Percentiles rank a stretch among this genome's conserved stretches.
Evolutionary conservation across 148 eudicot genomes (phyloP).

Genomic region (Pouteria glomerata): DNA sequence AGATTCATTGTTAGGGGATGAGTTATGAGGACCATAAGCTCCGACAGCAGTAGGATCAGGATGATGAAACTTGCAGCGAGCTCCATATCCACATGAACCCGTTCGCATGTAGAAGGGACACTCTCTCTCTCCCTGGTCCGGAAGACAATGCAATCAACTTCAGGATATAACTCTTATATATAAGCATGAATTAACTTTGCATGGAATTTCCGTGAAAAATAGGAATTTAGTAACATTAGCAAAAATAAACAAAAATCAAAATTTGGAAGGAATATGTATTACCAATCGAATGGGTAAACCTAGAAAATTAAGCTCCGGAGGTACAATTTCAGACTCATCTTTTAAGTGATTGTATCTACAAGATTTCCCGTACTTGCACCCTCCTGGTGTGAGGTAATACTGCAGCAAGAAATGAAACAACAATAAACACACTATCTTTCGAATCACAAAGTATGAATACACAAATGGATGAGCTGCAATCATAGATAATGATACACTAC

Average conservation of each 20-base stretch:
- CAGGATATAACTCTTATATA: not conserved
- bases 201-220: not conserved
- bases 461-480: not conserved
- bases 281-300: slow-evolving; percentile 79
- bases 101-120: slow-evolving; percentile 77
- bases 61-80: slow-evolving; percentile 76
- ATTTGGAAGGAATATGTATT: slow-evolving; percentile 10
- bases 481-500: not conserved
- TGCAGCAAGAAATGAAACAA: slow-evolving; percentile 29
- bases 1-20: slow-evolving; percentile 22
- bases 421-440: not conserved
- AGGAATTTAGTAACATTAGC: not conserved
- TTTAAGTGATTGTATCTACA: slow-evolving; percentile 62
- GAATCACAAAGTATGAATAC: not conserved
- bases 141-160: slow-evolving; percentile 20
- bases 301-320: slow-evolving; percentile 60
- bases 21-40: slow-evolving; percentile 34
- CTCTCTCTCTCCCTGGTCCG: slow-evolving; percentile 57
- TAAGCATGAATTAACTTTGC: not conserved
- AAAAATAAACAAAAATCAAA: not conserved
- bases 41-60: slow-evolving; percentile 58
- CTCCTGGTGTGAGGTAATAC: slow-evolving; percentile 64
- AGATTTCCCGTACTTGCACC: slow-evolving; percentile 69
- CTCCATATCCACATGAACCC: slow-evolving; percentile 77
- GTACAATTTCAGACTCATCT: slow-evolving; percentile 31